Percentiles rank a stretch among this genome's conserved stretches.
phyloP scores from a whole-genome alignment of 73 alveolate species.

The Paramecium caudatum region DNA sequence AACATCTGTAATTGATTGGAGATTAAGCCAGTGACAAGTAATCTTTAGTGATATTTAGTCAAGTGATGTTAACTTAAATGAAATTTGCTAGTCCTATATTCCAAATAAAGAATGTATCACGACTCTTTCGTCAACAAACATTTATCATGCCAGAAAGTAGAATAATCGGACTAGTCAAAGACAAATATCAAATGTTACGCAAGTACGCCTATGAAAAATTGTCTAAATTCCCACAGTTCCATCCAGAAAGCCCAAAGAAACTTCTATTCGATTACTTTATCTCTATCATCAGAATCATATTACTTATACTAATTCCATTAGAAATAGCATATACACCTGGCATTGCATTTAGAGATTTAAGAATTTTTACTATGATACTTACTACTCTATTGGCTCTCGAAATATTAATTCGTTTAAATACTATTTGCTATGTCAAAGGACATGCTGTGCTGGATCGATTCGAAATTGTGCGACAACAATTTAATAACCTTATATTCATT shows the following conservation, averaged over 20 bases:
- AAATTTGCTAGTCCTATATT: constrained; percentile 57
- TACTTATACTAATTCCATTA: constrained; percentile 35
- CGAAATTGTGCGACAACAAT: neutral
- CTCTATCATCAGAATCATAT: neutral
- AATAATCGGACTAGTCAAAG: neutral
- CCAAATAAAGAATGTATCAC: constrained; percentile 3
- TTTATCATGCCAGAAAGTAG: constrained; percentile 13
- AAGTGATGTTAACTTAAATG: constrained; percentile 1
- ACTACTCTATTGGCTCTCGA: neutral
- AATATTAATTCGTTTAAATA: neutral
- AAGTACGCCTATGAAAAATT: neutral
- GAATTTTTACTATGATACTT: neutral
- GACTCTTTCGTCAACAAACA: constrained; percentile 30
- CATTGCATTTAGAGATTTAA: neutral
- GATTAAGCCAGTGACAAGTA: constrained; percentile 50
- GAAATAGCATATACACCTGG: constrained; percentile 13
- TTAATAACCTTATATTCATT: neutral
- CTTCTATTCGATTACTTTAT: constrained; percentile 15
- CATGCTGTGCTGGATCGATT: constrained; percentile 38
- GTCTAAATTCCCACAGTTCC: constrained; percentile 17
- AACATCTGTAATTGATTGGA: constrained; percentile 11
- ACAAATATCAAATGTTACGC: neutral
- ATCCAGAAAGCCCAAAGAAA: constrained; percentile 29
- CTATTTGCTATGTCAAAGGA: constrained; percentile 45
- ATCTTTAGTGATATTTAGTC: neutral